phyloP scores from a whole-genome alignment of 345 rosid genomes.

The Conringia planisiliqua region DNA sequence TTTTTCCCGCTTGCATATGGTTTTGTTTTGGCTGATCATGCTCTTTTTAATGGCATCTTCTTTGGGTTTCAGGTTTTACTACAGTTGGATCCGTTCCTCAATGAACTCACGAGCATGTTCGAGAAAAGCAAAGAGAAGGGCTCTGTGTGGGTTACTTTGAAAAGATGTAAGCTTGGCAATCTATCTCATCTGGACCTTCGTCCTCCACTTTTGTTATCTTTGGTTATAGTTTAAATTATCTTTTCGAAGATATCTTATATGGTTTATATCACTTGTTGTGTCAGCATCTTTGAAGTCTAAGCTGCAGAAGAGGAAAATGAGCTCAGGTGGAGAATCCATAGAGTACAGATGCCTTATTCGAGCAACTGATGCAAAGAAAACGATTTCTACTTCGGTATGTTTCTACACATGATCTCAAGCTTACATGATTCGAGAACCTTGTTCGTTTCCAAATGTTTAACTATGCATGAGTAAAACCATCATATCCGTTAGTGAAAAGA shows the following conservation, averaged over 20 bases:
- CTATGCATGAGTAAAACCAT: not conserved
- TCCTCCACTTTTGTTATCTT: not conserved
- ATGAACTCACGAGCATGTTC: constrained; percentile 86
- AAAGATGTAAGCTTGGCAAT: constrained; percentile 57
- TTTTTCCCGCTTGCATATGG: not conserved
- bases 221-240: not conserved
- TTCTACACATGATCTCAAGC: not conserved
- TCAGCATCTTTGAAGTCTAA: constrained; percentile 84
- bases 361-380: constrained; percentile 82
- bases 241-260: not conserved
- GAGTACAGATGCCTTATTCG: constrained; percentile 89
- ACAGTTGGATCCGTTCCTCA: constrained; percentile 85
- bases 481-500: not conserved
- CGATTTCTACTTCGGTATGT: constrained; percentile 76
- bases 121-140: constrained; percentile 77
- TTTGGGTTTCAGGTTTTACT: constrained; percentile 50
- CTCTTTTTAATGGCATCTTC: not conserved
- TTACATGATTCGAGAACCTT: not conserved
- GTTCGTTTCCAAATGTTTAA: not conserved
- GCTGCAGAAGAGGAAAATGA: constrained; percentile 68
- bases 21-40: not conserved
- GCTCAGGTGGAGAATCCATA: constrained; percentile 49
- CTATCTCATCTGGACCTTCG: not conserved
- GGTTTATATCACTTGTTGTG: not conserved
- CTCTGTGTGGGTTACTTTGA: constrained; percentile 91